Evolutionary conservation across 2,329 filamentous ascomycete genomes (phyloP).

Genomic region (Corniculantispora saksenae): DNA sequence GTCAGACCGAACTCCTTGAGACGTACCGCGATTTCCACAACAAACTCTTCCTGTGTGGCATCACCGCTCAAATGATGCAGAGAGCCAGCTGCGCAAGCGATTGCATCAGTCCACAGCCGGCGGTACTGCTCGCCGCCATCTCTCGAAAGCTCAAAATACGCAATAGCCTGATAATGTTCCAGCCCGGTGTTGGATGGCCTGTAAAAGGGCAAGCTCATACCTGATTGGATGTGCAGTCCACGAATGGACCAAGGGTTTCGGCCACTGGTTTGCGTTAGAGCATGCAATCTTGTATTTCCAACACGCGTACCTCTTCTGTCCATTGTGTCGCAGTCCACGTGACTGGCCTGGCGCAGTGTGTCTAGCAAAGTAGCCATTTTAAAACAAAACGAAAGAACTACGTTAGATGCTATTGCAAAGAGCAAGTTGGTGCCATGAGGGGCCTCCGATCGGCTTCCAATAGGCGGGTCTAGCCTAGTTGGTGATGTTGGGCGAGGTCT

Average conservation of each 20-base stretch:
- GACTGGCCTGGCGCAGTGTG: constrained; percentile 30
- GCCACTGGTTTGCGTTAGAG: constrained; percentile 27
- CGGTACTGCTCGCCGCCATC: neutral
- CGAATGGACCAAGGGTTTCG: constrained; percentile 34
- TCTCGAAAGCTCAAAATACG: neutral
- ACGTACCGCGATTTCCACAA: neutral
- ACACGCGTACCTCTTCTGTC: constrained; percentile 32
- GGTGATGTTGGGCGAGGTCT: too few relatives aligned
- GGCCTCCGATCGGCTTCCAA: neutral
- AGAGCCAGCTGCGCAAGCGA: neutral
- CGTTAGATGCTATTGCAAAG: neutral
- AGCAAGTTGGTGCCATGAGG: neutral
- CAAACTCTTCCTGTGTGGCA: neutral
- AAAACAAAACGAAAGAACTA: neutral
- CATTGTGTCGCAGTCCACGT: constrained; percentile 40
- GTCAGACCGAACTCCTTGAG: neutral
- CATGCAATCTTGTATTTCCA: too few relatives aligned
- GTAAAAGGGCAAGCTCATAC: constrained; percentile 21
- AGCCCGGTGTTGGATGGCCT: neutral
- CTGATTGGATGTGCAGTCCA: constrained; percentile 41
- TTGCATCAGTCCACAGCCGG: neutral
- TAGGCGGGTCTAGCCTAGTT: too few relatives aligned
- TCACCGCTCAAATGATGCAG: neutral
- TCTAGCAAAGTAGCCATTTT: constrained; percentile 31
- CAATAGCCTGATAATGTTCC: neutral